Evolutionary conservation across 805 yeast genomes (phyloP), one percentile per base, ranked within the genome.

Genomic region (Saccharomycopsis selenospora): DNA sequence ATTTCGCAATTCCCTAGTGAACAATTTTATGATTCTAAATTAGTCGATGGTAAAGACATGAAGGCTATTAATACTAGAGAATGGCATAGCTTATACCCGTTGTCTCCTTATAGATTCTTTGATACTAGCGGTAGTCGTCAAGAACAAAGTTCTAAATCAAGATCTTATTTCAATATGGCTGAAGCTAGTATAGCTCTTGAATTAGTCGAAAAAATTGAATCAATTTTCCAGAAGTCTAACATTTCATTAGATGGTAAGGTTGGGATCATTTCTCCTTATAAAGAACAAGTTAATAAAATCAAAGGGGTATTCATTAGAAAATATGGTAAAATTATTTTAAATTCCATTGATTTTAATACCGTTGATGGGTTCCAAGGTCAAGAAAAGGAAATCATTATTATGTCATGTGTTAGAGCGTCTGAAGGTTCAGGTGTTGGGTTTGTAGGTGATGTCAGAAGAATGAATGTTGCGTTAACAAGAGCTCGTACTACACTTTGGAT

Each of bases 291-390:
- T 36, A 59, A 71, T 29, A 67, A 73, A 1, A 60, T 93, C 49
- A 76, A 76, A 54, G 70, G 73, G 17, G 63, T 71, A 1, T 91
- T 93, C 58, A 62, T 67, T 4, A 67, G 69, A 13, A 68, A 68
- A 47, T 84, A 75, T 58, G 98, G 98, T 8, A 68, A 68, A 2
- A 59, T 68, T 3, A 82, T 91, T 28, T 62, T 74, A 17, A 72
- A 76, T 26, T 81, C 77, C 46, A 79, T 95, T 43, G 95, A 86
- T 60, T 89, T 93, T 66, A 89, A 90, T 60, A 88, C 99, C 0
- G 89, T 93, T 52, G 99, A 93, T 72, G 99, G 98, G 1, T 93
- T 90, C 62, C 99, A 89, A 68, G 97, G 96, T 55, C 98, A 93
- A 65, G 99, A 93, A 61, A 93, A 91, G 64, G 97, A 91, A 54